phyloP scores from a whole-genome alignment of 2,329 filamentous ascomycete species.

The Calonectria multiphialidica region DNA sequence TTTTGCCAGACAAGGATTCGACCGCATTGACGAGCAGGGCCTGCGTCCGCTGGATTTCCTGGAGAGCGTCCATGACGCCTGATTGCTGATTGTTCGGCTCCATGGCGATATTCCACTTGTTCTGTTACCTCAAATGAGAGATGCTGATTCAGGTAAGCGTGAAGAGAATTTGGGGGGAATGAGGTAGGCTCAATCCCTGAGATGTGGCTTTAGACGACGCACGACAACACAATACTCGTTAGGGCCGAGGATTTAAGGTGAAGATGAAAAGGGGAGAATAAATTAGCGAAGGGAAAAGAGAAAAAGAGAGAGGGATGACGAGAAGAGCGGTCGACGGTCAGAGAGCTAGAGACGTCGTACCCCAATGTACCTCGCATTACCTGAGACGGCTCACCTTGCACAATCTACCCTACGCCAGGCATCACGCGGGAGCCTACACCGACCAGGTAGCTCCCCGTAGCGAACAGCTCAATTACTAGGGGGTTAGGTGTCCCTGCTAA shows the following conservation, averaged over 20 bases:
- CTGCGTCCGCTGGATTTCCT: conserved; percentile 58
- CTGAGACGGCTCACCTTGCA: conserved; percentile 14
- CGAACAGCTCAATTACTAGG: conserved; percentile 15
- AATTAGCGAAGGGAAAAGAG: background rate
- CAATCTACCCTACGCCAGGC: conserved; percentile 17
- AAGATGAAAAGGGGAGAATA: conserved; percentile 1
- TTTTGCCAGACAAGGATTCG: conserved; percentile 51
- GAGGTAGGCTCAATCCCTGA: background rate
- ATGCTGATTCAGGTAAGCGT: background rate
- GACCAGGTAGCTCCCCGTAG: conserved; percentile 15
- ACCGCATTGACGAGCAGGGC: conserved; percentile 54
- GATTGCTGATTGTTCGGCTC: conserved; percentile 35
- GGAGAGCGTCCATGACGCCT: conserved; percentile 47
- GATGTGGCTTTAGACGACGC: background rate
- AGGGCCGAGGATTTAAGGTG: conserved; percentile 2
- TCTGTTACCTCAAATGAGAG: background rate
- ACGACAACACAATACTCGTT: background rate
- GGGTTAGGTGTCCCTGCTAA: conserved; percentile 11
- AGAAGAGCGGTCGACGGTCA: conserved; percentile 32
- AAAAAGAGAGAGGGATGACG: conserved; percentile 7
- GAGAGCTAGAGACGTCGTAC: conserved; percentile 35
- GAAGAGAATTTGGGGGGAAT: background rate
- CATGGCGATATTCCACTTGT: conserved; percentile 31
- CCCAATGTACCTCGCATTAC: conserved; percentile 28
- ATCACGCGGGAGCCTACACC: conserved; percentile 26